Evolutionary conservation across 306 rosid genomes (phyloP), one percentile per base, ranked within the genome.

Genomic region (Quercus ilex): DNA sequence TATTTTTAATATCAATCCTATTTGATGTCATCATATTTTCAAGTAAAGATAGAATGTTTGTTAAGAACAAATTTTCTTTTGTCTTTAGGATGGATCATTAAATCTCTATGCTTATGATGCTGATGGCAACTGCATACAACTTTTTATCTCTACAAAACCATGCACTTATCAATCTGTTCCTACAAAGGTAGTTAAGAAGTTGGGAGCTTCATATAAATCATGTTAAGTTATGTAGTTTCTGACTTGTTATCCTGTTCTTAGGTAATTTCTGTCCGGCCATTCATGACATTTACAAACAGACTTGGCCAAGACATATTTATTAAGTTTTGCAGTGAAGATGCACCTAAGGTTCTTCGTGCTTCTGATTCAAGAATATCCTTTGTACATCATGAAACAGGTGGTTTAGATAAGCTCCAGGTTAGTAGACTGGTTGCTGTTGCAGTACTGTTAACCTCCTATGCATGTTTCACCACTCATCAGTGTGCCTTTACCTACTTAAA

Each of bases 211-310:
- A 41, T 33, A 46, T 75, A 71, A 76, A 77, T 79, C 30, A 53
- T 78, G 30, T 64, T 33, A 62, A 14, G 78, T 65, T 18, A 69
- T 31, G 68, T 79, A 8, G 46, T 76, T 33, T 55, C 26, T 7
- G 64, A 77, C 74, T 83, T 74, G 3, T 21, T 7, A 65, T 35
- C 71, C 43, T 78, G 51, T 68, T 85, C 83, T 46, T 87, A 95
- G 99, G 91, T 95, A 28, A 89, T 95, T 55, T 85, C 89, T 64
- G 77, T 95, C 79, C 94, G 98, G 43, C 97, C 99, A 57, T 95
- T 80, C 81, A 89, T 93, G 93, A 95, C 97, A 72, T 91, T 95
- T 85, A 95, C 99, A 72, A 95, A 95, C 83, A 92, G 99, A 84
- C 77, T 91, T 88, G 99, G 99, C 83, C 90, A 75, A 78, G 93